Percentiles rank a stretch among this genome's conserved stretches.
Conservation (phyloP, 208 protist species). For the Kentomonas sorsogonicus region DNA sequence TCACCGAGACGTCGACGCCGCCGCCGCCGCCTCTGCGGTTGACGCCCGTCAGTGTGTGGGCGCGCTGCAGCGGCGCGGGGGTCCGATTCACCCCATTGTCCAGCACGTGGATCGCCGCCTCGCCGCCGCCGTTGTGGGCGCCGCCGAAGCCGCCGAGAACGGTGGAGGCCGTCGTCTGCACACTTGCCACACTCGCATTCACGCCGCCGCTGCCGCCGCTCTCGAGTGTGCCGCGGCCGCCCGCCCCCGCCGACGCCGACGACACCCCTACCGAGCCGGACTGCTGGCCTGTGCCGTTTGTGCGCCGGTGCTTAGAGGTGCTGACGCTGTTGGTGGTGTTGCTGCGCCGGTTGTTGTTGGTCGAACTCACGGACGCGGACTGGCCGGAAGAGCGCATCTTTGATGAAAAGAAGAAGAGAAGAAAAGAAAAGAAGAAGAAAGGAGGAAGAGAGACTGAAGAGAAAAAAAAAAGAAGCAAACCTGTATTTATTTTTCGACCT, state of each 20-base stretch:
- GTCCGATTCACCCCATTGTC: slow-evolving; percentile 85
- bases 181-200: too few relatives aligned
- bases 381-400: neutral
- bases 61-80: slow-evolving; percentile 55
- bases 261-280: too few relatives aligned
- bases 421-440: neutral
- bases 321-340: neutral
- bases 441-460: neutral
- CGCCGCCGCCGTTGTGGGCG: neutral
- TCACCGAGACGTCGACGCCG: slow-evolving; percentile 6
- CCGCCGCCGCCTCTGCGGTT: slow-evolving; percentile 9
- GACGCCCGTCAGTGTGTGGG: slow-evolving; percentile 18
- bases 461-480: neutral
- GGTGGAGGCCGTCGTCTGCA: too few relatives aligned
- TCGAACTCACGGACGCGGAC: neutral
- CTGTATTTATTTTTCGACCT: neutral
- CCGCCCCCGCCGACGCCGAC: too few relatives aligned
- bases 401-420: neutral
- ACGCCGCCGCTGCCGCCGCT: too few relatives aligned
- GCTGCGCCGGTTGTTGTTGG: neutral
- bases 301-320: neutral
- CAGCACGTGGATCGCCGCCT: slow-evolving; percentile 61
- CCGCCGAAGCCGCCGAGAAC: slow-evolving; percentile 1
- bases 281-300: too few relatives aligned
- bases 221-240: too few relatives aligned